These are phyloP conservation scores for Shiraia bambusicola DNA, from an alignment of 2,329 filamentous ascomycete species.

Conservation along the genomic window DNA sequence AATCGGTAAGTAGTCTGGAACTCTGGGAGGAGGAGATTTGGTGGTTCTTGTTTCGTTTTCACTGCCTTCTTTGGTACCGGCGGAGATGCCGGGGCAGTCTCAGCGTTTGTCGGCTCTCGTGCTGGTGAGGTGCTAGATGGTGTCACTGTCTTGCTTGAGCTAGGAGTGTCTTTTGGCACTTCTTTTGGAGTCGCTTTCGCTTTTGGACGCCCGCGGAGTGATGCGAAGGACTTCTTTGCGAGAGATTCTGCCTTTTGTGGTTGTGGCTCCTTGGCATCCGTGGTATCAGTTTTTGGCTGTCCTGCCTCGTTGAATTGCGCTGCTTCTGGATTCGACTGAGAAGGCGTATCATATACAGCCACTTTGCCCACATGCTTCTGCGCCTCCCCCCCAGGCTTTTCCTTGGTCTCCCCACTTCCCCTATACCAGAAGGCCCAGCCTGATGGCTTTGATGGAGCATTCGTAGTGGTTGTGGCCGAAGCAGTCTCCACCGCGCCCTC, in stretches of 20 bases:
- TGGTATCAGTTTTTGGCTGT: conserved; percentile 23
- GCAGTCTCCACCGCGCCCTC: conserved; percentile 7
- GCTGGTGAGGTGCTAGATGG: conserved; percentile 32
- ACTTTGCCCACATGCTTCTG: conserved; percentile 56
- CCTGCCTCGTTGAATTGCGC: conserved; percentile 54
- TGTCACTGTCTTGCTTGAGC: conserved; percentile 42
- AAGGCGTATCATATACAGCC: conserved; percentile 54
- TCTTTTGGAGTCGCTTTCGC: conserved; percentile 21
- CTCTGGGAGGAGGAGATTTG: conserved; percentile 69
- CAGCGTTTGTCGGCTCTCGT: conserved; percentile 27
- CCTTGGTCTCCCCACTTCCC: conserved; percentile 54
- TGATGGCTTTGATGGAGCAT: conserved; percentile 54
- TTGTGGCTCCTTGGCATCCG: conserved; percentile 20
- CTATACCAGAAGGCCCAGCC: conserved; percentile 83
- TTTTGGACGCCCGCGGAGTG: conserved; percentile 35
- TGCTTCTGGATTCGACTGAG: conserved; percentile 52
- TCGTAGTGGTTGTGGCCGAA: conserved; percentile 13
- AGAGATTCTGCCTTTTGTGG: conserved; percentile 21
- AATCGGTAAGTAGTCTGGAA: conserved; percentile 67
- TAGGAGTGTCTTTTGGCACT: conserved; percentile 24
- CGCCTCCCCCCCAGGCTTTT: conserved; percentile 59
- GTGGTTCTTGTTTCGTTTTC: conserved; percentile 41
- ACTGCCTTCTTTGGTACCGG: conserved; percentile 24
- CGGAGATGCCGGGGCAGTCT: conserved; percentile 32
- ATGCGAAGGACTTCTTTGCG: conserved; percentile 33